Conservation (phyloP, 441 rosid genomes). For the Manihot esculenta region DNA sequence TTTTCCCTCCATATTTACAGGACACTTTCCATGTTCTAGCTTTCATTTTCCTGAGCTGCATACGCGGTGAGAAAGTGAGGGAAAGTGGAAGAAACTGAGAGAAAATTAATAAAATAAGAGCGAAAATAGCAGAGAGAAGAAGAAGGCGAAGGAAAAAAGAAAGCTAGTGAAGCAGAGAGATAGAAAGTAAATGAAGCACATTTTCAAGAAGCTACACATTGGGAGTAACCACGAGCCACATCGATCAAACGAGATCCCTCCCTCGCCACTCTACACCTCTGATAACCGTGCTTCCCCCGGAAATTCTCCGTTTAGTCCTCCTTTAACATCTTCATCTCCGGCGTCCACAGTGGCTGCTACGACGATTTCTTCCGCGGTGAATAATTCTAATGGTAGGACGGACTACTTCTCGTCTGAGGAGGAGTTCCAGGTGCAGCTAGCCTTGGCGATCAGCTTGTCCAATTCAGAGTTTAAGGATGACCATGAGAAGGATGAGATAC, state of each 20-base stretch:
- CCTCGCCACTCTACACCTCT: constrained; percentile 35
- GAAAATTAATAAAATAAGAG: neutral
- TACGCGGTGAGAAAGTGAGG: neutral
- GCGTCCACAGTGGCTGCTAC: constrained; percentile 25
- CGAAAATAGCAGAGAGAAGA: neutral
- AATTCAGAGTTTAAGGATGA: constrained; percentile 65
- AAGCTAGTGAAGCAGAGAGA: neutral
- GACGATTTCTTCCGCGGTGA: constrained; percentile 15
- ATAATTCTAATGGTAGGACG: constrained; percentile 23
- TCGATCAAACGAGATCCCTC: constrained; percentile 59
- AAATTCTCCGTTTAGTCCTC: constrained; percentile 38
- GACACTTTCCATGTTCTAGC: neutral
- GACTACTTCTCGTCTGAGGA: constrained; percentile 86
- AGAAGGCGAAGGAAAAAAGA: constrained; percentile 2
- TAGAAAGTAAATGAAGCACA: constrained; percentile 66
- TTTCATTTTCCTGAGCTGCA: constrained; percentile 10
- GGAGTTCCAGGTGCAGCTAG: constrained; percentile 92
- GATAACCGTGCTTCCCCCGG: constrained; percentile 44
- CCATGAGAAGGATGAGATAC: constrained; percentile 87
- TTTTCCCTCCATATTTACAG: constrained; percentile 32
- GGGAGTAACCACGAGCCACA: constrained; percentile 69
- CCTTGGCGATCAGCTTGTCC: constrained; percentile 91
- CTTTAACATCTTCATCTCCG: constrained; percentile 38
- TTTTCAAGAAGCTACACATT: constrained; percentile 86
- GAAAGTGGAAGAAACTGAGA: constrained; percentile 19